phyloP scores from a whole-genome alignment of 768 basidiomycete species.

The Austroboletus eburneus region DNA sequence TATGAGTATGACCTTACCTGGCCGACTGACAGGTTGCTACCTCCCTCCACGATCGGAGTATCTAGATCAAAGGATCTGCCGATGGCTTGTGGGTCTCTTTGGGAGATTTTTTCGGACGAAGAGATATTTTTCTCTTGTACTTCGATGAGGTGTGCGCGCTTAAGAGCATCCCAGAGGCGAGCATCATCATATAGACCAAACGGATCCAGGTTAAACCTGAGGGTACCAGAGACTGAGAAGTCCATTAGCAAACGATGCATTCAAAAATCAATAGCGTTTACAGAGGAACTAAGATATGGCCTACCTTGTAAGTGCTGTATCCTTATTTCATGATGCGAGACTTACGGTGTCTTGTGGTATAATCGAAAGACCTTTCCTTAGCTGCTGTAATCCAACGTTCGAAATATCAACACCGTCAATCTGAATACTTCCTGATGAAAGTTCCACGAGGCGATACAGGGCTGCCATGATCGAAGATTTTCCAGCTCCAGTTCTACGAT shows the following conservation, averaged over 20 bases:
- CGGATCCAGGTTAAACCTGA: constrained; percentile 87
- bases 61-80: constrained; percentile 73
- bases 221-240: constrained; percentile 63
- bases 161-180: constrained; percentile 82
- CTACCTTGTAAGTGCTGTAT: neutral
- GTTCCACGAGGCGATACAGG: constrained; percentile 81
- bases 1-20: constrained; percentile 10
- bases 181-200: constrained; percentile 79
- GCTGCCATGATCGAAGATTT: constrained; percentile 90
- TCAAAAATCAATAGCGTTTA: constrained; percentile 14
- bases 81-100: constrained; percentile 37
- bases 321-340: neutral
- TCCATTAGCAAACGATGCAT: constrained; percentile 8
- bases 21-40: constrained; percentile 77
- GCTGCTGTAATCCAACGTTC: constrained; percentile 69
- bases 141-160: constrained; percentile 79
- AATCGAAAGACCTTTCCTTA: constrained; percentile 66
- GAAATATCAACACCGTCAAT: constrained; percentile 87
- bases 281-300: constrained; percentile 35
- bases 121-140: constrained; percentile 22
- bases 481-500: constrained; percentile 71
- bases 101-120: constrained; percentile 31
- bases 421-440: constrained; percentile 65
- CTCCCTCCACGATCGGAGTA: constrained; percentile 81
- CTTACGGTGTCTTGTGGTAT: constrained; percentile 70